Evolutionary conservation across 176 grass and related monocot species (phyloP).

Genomic region (Carex littledalei): DNA sequence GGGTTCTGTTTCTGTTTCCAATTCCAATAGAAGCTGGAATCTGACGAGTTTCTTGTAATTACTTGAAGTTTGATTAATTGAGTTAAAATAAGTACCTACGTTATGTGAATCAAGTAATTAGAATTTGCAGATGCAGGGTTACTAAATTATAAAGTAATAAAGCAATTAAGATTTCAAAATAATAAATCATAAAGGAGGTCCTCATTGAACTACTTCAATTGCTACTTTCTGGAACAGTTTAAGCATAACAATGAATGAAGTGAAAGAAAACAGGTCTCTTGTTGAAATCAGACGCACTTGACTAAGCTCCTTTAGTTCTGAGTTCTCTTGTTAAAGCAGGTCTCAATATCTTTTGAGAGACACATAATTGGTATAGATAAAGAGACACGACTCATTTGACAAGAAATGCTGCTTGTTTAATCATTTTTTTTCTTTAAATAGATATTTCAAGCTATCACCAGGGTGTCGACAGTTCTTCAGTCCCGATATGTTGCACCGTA

Average conservation of each 20-base stretch:
- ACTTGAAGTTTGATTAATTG: not conserved
- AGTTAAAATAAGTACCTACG: no score
- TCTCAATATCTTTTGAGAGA: not conserved
- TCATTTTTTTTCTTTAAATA: slow-evolving; percentile 11
- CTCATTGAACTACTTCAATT: not conserved
- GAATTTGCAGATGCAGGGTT: not conserved
- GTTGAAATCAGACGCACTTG: not conserved
- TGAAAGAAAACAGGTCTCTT: not conserved
- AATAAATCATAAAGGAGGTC: not conserved
- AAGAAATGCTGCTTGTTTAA: not conserved
- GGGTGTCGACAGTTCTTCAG: slow-evolving; percentile 79
- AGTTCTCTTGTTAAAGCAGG: slow-evolving; percentile 11
- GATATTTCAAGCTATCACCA: slow-evolving; percentile 68
- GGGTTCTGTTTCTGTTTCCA: not conserved
- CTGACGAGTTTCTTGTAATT: not conserved
- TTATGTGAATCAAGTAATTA: not conserved
- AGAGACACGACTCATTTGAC: not conserved
- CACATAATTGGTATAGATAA: not conserved
- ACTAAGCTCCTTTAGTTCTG: slow-evolving; percentile 6
- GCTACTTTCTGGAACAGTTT: not conserved
- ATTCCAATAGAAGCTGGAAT: not conserved
- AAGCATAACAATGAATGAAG: not conserved
- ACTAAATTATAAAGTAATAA: not conserved
- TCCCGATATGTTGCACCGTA: slow-evolving; percentile 77
- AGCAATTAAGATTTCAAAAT: not conserved